A percentile compares a stretch with the other conserved stretches of the same genome.
phyloP scores from a whole-genome alignment of 1,139 yeast genomes.

The Chernovozyma aurita region DNA sequence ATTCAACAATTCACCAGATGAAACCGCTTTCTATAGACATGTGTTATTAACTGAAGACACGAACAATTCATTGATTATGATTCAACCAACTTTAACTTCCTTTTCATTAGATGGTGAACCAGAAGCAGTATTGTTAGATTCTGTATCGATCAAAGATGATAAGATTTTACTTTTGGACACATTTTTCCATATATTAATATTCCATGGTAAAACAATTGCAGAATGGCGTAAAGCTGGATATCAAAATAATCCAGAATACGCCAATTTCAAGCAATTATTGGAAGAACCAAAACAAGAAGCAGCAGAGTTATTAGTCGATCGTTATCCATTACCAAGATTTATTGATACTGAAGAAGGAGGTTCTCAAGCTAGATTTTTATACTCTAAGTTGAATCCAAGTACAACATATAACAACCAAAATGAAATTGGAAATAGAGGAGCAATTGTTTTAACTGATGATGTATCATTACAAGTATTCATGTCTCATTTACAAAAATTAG shows the following conservation, averaged over 20 bases:
- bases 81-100: slow-evolving; percentile 90
- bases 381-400: slow-evolving; percentile 91
- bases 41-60: slow-evolving; percentile 88
- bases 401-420: slow-evolving; percentile 69
- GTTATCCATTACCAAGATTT: slow-evolving; percentile 96
- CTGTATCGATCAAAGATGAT: slow-evolving; percentile 88
- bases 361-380: slow-evolving; percentile 94
- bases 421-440: slow-evolving; percentile 48
- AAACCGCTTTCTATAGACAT: slow-evolving; percentile 95
- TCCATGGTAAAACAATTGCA: slow-evolving; percentile 92
- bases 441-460: slow-evolving; percentile 92
- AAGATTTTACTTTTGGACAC: slow-evolving; percentile 86
- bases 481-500: slow-evolving; percentile 83
- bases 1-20: slow-evolving; percentile 97
- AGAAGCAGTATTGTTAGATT: slow-evolving; percentile 89
- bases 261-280: slow-evolving; percentile 77
- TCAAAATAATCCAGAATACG: slow-evolving; percentile 87
- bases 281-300: slow-evolving; percentile 93
- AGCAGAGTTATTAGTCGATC: slow-evolving; percentile 80
- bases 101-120: slow-evolving; percentile 80
- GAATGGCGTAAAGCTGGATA: slow-evolving; percentile 96
- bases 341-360: slow-evolving; percentile 98
- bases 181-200: slow-evolving; percentile 91
- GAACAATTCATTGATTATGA: slow-evolving; percentile 91
- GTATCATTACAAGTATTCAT: slow-evolving; percentile 88